phyloP scores from a whole-genome alignment of 257 asterid genomes.

The Mitragyna speciosa region DNA sequence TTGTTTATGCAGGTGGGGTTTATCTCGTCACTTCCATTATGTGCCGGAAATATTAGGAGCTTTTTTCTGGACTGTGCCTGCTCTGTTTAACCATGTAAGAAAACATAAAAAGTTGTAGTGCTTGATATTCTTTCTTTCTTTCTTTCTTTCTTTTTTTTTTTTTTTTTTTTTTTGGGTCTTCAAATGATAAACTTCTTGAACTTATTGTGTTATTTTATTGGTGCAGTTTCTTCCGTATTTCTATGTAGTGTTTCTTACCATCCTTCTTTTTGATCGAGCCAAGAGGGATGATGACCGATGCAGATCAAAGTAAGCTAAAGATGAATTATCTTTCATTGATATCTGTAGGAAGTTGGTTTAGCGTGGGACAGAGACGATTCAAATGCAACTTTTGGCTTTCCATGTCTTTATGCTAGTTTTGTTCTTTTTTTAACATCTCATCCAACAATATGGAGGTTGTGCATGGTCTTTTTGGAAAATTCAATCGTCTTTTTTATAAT shows the following conservation, averaged over 20 bases:
- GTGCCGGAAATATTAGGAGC: conserved; percentile 89
- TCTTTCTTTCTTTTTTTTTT: too few relatives aligned
- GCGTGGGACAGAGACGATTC: neutral
- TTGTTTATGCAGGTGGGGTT: conserved; percentile 77
- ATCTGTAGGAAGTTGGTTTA: neutral
- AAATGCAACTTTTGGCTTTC: too few relatives aligned
- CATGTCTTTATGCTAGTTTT: neutral
- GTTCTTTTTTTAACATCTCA: neutral
- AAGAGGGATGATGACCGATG: conserved; percentile 91
- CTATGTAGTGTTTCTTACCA: conserved; percentile 76
- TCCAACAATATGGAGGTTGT: neutral
- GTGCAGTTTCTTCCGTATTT: conserved; percentile 91
- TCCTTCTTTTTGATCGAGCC: conserved; percentile 93
- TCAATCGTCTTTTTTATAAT: neutral
- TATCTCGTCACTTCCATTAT: conserved; percentile 96
- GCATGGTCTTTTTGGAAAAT: neutral
- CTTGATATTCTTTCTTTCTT: neutral
- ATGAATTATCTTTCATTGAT: neutral
- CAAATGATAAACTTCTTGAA: neutral
- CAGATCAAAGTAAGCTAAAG: conserved; percentile 76
- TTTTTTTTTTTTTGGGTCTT: neutral
- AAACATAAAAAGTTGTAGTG: neutral
- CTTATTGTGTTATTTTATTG: neutral
- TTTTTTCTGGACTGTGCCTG: conserved; percentile 94
- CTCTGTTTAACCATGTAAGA: conserved; percentile 81